Base-by-base conservation (phyloP, 2,329 filamentous ascomycete species). In the Claviceps humidiphila region DNA sequence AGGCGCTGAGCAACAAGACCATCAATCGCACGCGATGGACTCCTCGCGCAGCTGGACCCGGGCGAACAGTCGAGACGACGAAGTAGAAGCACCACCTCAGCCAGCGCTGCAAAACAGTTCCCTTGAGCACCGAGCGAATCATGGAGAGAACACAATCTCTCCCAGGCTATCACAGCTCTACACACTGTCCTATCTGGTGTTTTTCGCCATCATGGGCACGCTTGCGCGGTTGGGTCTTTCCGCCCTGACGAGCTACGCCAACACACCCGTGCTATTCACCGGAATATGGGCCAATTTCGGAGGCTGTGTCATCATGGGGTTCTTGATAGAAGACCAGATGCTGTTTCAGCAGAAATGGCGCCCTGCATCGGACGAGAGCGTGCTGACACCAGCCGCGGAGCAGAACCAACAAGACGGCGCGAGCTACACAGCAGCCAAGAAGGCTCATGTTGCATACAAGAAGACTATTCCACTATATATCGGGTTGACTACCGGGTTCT, bases 381-480 rank as follows among this genome's bases (percentile, higher is more conserved):
- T 60, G 22, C 64, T 67, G 39, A 65, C 66, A 30, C 59, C 56
- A 4, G 57, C 60, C 4, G 41, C 39, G 53, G 66, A 64, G 30
- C 57, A 64, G 0, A 60, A 61, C 13, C 69, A 74, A 22, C 71
- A 71, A 40, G 71, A 73, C 52, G 62, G 56, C 30, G 56, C 68
- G 16, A 68, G 75, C 52, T 58, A 74, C 4, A 64, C 65, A 6
- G 69, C 72, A 2, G 73, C 72, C 4, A 77, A 75, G 59, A 78
- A 83, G 61, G 74, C 74, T 1, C 80, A 86, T 62, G 65, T 76
- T 40, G 73, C 81, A 5, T 69, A 74, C 30, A 95, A 95, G 64
- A 95, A 94, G 71, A 87, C 86, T 0, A 85, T 95, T 30, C 90
- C 91, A 0, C 73, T 95, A 0, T 95, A 94, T 63, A 85, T 95